A percentile compares a stretch with the other conserved stretches of the same genome.
Conservation (phyloP, 805 yeast species). For the Candida railenensis region DNA sequence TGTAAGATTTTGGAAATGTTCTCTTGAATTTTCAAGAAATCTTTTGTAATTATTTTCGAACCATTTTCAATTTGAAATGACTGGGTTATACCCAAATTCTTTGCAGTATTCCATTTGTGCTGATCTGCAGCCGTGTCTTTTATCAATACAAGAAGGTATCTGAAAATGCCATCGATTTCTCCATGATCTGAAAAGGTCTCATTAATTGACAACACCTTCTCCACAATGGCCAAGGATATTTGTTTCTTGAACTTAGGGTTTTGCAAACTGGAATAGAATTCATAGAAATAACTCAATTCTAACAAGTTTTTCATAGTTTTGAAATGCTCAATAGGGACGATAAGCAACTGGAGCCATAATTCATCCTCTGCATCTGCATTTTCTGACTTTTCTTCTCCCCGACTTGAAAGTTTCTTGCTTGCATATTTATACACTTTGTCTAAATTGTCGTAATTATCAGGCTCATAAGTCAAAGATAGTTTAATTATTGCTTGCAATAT, state of each 20-base stretch:
- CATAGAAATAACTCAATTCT: conserved; percentile 48
- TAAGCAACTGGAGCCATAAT: conserved; percentile 45
- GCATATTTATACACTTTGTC: conserved; percentile 63
- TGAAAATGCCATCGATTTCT: conserved; percentile 60
- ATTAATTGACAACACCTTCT: conserved; percentile 47
- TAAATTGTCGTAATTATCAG: conserved; percentile 57
- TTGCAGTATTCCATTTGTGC: conserved; percentile 30
- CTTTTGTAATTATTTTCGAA: conserved; percentile 30
- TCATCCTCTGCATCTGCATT: conserved; percentile 23
- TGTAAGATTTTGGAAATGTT: conserved; percentile 69
- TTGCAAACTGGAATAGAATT: conserved; percentile 52
- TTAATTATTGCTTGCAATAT: conserved; percentile 66
- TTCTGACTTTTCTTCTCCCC: conserved; percentile 6
- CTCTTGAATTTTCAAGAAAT: conserved; percentile 51
- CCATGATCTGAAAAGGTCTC: conserved; percentile 29
- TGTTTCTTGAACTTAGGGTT: conserved; percentile 50
- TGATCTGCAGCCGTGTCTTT: conserved; percentile 23
- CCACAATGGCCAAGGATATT: conserved; percentile 61
- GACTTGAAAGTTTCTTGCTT: conserved; percentile 30
- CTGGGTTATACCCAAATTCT: conserved; percentile 38
- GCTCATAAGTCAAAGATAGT: conserved; percentile 66
- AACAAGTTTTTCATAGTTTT: conserved; percentile 39
- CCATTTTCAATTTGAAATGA: conserved; percentile 29
- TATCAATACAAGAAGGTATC: conserved; percentile 56
- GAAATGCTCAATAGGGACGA: conserved; percentile 49